Conservation (phyloP, 805 yeast genomes). For the Candida cerambycidarum region DNA sequence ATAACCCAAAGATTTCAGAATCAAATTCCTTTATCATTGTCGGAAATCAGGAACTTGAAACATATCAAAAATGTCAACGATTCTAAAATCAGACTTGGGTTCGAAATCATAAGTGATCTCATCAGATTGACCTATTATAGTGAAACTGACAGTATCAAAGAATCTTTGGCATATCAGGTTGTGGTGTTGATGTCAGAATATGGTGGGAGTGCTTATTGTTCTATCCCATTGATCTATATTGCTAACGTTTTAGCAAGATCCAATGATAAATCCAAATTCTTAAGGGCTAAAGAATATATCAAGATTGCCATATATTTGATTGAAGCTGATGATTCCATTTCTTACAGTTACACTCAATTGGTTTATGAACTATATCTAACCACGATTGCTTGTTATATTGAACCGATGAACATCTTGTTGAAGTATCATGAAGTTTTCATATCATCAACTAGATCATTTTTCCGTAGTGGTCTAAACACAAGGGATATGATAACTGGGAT, state of each 20-base stretch:
- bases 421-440: constrained; percentile 23
- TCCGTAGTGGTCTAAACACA: constrained; percentile 6
- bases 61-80: constrained; percentile 22
- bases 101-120: constrained; percentile 42
- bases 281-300: constrained; percentile 41
- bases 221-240: constrained; percentile 39
- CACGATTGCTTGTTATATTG: constrained; percentile 42
- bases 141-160: constrained; percentile 25
- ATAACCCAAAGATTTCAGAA: constrained; percentile 21
- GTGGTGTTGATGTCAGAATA: constrained; percentile 34
- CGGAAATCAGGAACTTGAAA: constrained; percentile 35
- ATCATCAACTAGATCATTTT: constrained; percentile 16
- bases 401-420: constrained; percentile 37
- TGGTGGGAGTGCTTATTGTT: constrained; percentile 41
- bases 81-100: constrained; percentile 29
- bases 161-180: constrained; percentile 31
- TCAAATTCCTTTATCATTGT: constrained; percentile 38
- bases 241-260: constrained; percentile 33
- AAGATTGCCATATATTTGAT: constrained; percentile 40
- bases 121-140: constrained; percentile 32
- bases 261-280: constrained; percentile 27
- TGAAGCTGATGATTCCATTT: constrained; percentile 30
- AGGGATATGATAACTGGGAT: constrained; percentile 14
- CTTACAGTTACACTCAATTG: constrained; percentile 33
- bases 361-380: constrained; percentile 44